Percentiles rank a stretch among this genome's conserved stretches.
Conservation (phyloP, 208 protist species). For the Giardia duodenalis region DNA sequence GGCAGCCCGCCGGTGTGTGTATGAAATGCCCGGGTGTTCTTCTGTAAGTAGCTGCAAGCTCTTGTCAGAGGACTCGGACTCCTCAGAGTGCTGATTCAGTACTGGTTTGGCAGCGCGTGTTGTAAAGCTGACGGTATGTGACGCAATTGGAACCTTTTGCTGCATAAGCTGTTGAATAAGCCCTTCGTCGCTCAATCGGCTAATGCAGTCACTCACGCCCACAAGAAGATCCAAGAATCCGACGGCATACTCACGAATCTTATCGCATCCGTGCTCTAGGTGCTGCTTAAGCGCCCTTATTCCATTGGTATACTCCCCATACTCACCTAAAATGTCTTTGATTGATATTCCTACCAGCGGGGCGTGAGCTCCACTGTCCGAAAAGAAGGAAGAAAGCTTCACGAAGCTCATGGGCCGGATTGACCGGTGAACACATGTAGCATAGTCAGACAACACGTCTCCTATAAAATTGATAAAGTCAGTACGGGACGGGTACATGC, state of each 20-base stretch:
- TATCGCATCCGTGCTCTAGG: neutral
- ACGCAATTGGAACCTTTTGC: neutral
- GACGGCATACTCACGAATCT: neutral
- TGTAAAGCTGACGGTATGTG: no score
- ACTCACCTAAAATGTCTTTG: neutral
- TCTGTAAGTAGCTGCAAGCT: no score
- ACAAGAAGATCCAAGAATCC: neutral
- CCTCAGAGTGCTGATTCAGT: neutral
- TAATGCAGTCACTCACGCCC: neutral
- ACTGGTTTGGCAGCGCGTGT: neutral
- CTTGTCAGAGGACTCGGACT: neutral
- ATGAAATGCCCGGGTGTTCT: no score
- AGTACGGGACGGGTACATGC: neutral
- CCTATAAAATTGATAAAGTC: conserved; percentile 25
- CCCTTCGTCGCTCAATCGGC: neutral
- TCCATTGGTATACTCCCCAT: neutral
- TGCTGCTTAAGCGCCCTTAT: neutral
- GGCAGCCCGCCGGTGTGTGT: no score
- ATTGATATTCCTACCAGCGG: neutral
- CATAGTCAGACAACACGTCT: neutral
- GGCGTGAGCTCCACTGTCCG: neutral
- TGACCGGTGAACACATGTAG: neutral
- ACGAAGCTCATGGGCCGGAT: neutral
- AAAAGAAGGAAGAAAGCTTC: neutral
- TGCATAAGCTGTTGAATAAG: neutral